A percentile compares a stretch with the other conserved stretches of the same genome.
Conservation (phyloP, 2,329 filamentous ascomycete species). For the Tolypocladium sp. region DNA sequence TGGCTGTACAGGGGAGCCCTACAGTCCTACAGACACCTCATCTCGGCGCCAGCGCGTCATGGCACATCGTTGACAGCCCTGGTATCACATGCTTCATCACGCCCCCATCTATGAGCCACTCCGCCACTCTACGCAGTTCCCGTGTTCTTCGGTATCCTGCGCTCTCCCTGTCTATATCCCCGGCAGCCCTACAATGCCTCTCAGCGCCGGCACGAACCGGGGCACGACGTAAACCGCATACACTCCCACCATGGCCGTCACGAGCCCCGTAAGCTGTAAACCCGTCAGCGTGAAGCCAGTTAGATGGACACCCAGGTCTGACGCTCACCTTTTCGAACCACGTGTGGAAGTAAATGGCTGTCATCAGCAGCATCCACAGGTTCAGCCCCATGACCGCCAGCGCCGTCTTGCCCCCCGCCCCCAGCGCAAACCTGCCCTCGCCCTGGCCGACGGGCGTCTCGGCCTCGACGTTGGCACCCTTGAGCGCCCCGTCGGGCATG, state of each 20-base stretch:
- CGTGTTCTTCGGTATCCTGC: background rate
- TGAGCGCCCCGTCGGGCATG: conserved; percentile 57
- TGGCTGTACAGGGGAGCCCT: too few relatives aligned
- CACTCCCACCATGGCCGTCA: conserved; percentile 35
- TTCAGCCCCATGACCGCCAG: conserved; percentile 59
- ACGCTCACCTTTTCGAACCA: conserved; percentile 88
- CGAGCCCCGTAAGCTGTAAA: conserved; percentile 41
- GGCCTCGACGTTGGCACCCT: conserved; percentile 44
- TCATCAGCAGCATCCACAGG: conserved; percentile 98
- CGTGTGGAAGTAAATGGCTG: conserved; percentile 95
- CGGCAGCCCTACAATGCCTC: conserved; percentile 38
- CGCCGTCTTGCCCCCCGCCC: conserved; percentile 46
- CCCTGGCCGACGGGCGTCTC: conserved; percentile 14
- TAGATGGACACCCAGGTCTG: background rate
- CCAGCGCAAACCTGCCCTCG: conserved; percentile 20
- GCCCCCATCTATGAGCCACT: background rate
- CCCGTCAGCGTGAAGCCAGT: conserved; percentile 11
- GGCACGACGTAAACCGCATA: conserved; percentile 44
- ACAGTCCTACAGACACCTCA: too few relatives aligned
- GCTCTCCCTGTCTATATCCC: conserved; percentile 28
- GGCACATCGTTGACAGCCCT: background rate
- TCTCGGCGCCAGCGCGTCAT: too few relatives aligned
- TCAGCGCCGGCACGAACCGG: conserved; percentile 35
- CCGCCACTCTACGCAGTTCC: background rate
- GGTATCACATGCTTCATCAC: background rate